Base-by-base conservation (phyloP, 805 yeast species). In the Candida anglica region DNA sequence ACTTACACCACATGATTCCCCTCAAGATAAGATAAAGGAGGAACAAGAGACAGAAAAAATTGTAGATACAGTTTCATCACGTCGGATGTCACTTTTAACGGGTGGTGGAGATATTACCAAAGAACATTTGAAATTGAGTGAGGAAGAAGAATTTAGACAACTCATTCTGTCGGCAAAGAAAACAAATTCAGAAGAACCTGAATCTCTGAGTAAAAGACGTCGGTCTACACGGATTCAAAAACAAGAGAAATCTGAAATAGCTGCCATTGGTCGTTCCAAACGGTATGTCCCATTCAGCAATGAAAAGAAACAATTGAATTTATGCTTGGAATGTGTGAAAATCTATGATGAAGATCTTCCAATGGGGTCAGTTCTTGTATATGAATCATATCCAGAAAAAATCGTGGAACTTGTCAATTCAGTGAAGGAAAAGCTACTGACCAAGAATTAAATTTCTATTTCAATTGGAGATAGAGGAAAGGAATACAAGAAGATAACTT, bases 1-100 rank as follows among this genome's bases (percentile, higher is more conserved):
- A 13, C 50, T 62, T 24, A 65, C 71, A 0, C 71, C 71, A 1
- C 63, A 60, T 15, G 40, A 66, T 1, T 58, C 69, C 9, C 71
- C 69, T 2, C 44, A 48, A 27, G 56, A 48, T n/a, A 17, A 16
- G 10, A 20, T 24, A 20, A 27, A 36, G 16, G 36, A 34, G 18
- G 33, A 27, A 18, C 26, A 31, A 27, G 14, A 5, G 4, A n/a
- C 18, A 6, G 28, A 32, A n/a, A 6, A 24, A 23, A 30, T 30
- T 9, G 21, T 10, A 19, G 21, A 32, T 14, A 24, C 34, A 4
- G 15, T 13, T 9, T 24, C 28, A 3, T 24, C 29, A n/a, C 22
- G 17, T 11, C 19, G 28, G 9, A 32, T 32, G 28, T 21, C 34
- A 6, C 11, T 22, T 5, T 19, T 30, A 16, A 30, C 32, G 5